Conservation (phyloP, 2,329 filamentous ascomycete genomes). For the Neopestalotiopsis clavispora region DNA sequence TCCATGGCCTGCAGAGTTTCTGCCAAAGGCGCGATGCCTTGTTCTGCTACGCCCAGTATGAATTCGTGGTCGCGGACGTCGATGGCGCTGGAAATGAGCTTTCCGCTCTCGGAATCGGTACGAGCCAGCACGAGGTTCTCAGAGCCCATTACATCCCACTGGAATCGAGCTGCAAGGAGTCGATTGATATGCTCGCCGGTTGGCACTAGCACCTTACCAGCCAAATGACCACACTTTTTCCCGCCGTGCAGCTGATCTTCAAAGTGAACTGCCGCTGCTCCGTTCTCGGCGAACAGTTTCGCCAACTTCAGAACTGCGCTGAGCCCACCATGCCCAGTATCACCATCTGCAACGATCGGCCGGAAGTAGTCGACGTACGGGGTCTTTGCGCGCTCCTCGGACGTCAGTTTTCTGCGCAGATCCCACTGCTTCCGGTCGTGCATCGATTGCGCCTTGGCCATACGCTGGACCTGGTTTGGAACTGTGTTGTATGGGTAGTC, state of each 20-base stretch:
- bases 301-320: constrained; percentile 94
- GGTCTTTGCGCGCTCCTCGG: constrained; percentile 73
- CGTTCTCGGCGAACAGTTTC: constrained; percentile 96
- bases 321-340: constrained; percentile 92
- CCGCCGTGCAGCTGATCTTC: constrained; percentile 97
- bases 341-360: constrained; percentile 94
- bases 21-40: constrained; percentile 77
- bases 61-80: constrained; percentile 97
- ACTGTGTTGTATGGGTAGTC: constrained; percentile 99
- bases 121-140: constrained; percentile 95
- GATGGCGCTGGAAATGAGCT: constrained; percentile 85
- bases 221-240: constrained; percentile 97
- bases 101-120: constrained; percentile 94
- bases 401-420: constrained; percentile 74
- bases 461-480: constrained; percentile 93
- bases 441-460: constrained; percentile 96
- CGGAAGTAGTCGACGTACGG: constrained; percentile 92
- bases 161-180: constrained; percentile 87
- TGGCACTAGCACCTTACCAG: constrained; percentile 93
- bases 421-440: constrained; percentile 98
- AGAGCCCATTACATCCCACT: constrained; percentile 97
- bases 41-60: constrained; percentile 84
- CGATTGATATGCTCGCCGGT: constrained; percentile 96
- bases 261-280: constrained; percentile 94
- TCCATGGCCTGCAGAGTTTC: constrained; percentile 94